Conservation (phyloP, 768 basidiomycete genomes). For the Pulveroboletus frians region DNA sequence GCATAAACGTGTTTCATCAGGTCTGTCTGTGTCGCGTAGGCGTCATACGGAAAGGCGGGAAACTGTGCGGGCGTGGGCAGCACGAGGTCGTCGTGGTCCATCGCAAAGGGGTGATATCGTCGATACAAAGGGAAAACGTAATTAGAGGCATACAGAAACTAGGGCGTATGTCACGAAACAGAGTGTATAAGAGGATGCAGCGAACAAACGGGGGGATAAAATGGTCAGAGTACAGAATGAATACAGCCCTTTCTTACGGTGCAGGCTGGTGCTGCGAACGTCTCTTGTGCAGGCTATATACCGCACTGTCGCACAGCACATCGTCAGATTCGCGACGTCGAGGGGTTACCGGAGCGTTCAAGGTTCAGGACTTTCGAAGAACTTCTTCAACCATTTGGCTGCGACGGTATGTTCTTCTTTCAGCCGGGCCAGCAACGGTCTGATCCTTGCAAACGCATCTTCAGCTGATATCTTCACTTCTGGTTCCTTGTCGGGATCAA, state of each 20-base stretch:
- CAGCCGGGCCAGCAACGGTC: slow-evolving; percentile 49
- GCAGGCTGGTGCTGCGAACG: slow-evolving; percentile 13
- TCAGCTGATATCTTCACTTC: slow-evolving; percentile 38
- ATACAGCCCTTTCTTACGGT: slow-evolving; percentile 19
- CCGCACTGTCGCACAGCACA: slow-evolving; percentile 12
- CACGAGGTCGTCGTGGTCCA: slow-evolving; percentile 17
- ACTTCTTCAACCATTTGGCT: slow-evolving; percentile 58
- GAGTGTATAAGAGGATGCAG: slow-evolving; percentile 15
- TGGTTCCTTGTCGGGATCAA: slow-evolving; percentile 50
- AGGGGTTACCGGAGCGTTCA: slow-evolving; percentile 1
- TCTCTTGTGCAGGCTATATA: slow-evolving; percentile 8
- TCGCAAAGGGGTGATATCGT: slow-evolving; percentile 6
- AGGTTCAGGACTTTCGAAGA: slow-evolving; percentile 1
- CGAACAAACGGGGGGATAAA: slow-evolving; percentile 14
- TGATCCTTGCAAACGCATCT: slow-evolving; percentile 58
- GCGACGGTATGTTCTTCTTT: slow-evolving; percentile 68
- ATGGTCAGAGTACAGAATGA: slow-evolving; percentile 21
- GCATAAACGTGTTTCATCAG: slow-evolving; percentile 87
- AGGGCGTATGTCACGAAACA: slow-evolving; percentile 20
- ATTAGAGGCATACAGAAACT: slow-evolving; percentile 28
- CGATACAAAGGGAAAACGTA: slow-evolving; percentile 7
- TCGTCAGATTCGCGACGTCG: slow-evolving; percentile 2
- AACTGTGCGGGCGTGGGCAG: slow-evolving; percentile 66
- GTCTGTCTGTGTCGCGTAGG: slow-evolving; percentile 78
- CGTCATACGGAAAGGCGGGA: slow-evolving; percentile 76